Evolutionary conservation across 2,329 filamentous ascomycete species (phyloP).

Genomic region (Aspergillus unguis): DNA sequence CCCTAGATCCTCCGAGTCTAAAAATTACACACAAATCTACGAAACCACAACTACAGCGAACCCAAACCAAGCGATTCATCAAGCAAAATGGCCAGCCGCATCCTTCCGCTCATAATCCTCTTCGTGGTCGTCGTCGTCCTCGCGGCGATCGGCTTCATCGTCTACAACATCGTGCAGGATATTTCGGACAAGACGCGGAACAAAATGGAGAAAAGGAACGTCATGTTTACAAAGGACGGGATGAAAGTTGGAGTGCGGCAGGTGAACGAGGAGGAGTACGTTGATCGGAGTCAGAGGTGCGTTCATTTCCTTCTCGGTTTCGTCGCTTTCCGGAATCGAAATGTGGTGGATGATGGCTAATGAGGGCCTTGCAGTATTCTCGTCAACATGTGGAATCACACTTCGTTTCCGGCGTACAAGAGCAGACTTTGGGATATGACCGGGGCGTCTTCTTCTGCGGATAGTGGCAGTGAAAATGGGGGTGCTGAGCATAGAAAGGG

Average conservation of each 20-base stretch:
- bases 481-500: constrained; percentile 16
- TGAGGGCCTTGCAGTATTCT: constrained; percentile 36
- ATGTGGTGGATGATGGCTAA: not conserved
- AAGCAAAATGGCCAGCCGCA: constrained; percentile 26
- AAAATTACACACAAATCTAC: too few relatives aligned
- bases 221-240: constrained; percentile 59
- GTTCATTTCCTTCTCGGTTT: constrained; percentile 2
- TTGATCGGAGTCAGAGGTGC: constrained; percentile 58
- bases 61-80: not conserved
- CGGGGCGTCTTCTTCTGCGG: constrained; percentile 14
- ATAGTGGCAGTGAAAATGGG: constrained; percentile 12
- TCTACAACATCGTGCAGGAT: constrained; percentile 58
- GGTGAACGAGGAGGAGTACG: constrained; percentile 55
- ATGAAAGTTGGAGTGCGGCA: constrained; percentile 61
- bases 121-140: constrained; percentile 51
- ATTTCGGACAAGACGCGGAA: constrained; percentile 56
- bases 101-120: constrained; percentile 58
- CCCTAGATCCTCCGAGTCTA: not conserved
- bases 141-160: constrained; percentile 54
- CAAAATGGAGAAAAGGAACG: constrained; percentile 63
- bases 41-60: not conserved
- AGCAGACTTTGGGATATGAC: constrained; percentile 43
- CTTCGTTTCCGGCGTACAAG: constrained; percentile 46
- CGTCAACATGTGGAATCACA: constrained; percentile 50
- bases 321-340: not conserved